Base-by-base conservation (phyloP, 23 red algal genomes). In the Porphyridium purpureum region DNA sequence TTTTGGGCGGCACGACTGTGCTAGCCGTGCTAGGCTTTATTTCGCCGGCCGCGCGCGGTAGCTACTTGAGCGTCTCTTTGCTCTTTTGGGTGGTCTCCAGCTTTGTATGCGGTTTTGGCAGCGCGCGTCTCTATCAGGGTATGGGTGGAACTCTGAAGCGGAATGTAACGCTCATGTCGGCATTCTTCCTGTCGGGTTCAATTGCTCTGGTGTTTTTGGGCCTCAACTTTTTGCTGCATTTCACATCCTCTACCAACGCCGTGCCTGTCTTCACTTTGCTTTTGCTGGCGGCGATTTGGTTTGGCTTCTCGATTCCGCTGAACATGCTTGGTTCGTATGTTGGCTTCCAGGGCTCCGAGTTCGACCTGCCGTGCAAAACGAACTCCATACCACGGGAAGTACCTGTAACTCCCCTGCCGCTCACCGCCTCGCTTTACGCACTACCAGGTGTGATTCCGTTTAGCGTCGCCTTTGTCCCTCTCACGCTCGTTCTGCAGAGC, bases 291-390 rank as follows among this genome's bases (percentile, higher is more conserved):
- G 47, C 61, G n/a, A 23, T 74, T 1, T 74, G 69, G 69, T 64
- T 74, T 23, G 69, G 56, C 6, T 55, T 74, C 32, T 74, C 69
- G 7, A 26, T 74, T 3, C 69, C 69, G 56, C 44, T 74, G 69
- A 5, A 24, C 20, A 28, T 74, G 15, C 27, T 62, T 2, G 69
- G 69, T 32, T 69, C 77, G n/a, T 94, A 80, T 51, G 19, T 80
- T 8, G 88, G 88, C 17, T 44, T 44, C 38, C 11, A 11, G 11
- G 38, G 11, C 11, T 44, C 38, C 17, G 11, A 17, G 17, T 17
- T 17, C 17, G 38, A 44, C 38, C 38, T 63, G 14, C 69, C 69
- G 2, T 74, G 69, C 35, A 52, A 41, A 4, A 74, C 54, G 7
- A 74, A 74, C 33, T 15, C 47, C n/a, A 63, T 74, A 24, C 69